Evolutionary conservation across 768 basidiomycete genomes (phyloP), one percentile per base, ranked within the genome.

Genomic region (Leccinum rimulosum): DNA sequence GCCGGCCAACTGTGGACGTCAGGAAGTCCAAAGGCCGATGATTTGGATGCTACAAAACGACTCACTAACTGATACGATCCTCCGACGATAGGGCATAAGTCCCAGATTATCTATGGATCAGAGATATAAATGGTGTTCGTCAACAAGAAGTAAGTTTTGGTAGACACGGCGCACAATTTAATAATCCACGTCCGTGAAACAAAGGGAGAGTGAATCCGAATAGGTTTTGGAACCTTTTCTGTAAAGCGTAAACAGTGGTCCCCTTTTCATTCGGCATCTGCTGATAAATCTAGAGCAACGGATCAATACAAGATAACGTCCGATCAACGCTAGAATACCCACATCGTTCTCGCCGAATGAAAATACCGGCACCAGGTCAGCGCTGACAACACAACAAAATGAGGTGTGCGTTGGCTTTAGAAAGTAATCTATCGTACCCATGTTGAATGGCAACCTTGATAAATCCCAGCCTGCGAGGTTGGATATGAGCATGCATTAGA

Each of bases 281-380:
- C 62, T 95, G 82, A 67, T 93, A 99, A 54, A 99, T 97, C 95
- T 98, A 67, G 6, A 31, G 54, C 7, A 50, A 47, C 10, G 45
- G 6, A 45, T 63, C 56, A 65, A 25, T 35, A 43, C 47, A 38
- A 6, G 1, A 10, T 31, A 6, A 50, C 36, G 12, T 51, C n/a
- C 5, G 12, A 19, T 33, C 56, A 25, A 54, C 52, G 19, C 15
- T 7, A 31, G 43, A 12, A 50, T 80, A 84, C 68, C 9, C 61
- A 95, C 95, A 73, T 98, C 97, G 71, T 98, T 98, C 78, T 99
- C 97, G 12, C 97, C 97, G 66, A 99, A 99, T 6, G 93, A 95
- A 70, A 99, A 98, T 3, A 98, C 95, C 0, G 97, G 97, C 0
- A 99, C 97, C 11, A 99, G 79, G 68, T 95, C 93, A 40, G 97